Evolutionary conservation across 1,284 basidiomycete species (phyloP).

Genomic region (Heterobasidion parviporum): DNA sequence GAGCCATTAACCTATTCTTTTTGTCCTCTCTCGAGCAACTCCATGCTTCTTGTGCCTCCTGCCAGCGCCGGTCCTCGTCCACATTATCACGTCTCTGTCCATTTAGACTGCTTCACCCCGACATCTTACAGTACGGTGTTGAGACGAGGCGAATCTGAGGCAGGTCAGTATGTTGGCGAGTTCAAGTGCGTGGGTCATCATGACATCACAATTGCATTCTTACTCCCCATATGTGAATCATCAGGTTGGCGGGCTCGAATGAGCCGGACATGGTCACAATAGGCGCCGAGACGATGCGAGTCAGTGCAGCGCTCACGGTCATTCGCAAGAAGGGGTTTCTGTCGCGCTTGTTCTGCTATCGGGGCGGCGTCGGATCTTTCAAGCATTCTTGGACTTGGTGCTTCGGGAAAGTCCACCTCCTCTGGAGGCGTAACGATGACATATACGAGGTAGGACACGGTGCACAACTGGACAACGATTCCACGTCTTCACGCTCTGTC

Average conservation of each 20-base stretch:
- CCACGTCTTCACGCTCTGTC: not conserved
- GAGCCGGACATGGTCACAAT: not conserved
- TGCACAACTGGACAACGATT: not conserved
- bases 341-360: not conserved
- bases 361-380: not conserved
- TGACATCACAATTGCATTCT: not conserved
- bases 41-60: not conserved
- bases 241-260: not conserved
- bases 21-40: not conserved
- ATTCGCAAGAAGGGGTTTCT: not conserved
- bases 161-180: not conserved
- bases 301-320: not conserved
- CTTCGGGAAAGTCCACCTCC: not conserved
- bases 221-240: not conserved
- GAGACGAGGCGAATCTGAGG: not conserved
- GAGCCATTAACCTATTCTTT: not conserved
- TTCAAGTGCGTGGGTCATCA: not conserved
- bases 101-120: not conserved
- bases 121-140: not conserved
- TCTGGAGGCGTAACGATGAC: not conserved
- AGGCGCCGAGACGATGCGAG: not conserved
- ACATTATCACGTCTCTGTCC: not conserved
- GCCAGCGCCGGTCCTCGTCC: not conserved
- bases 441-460: not conserved
- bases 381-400: not conserved